Evolutionary conservation across 148 eudicot species (phyloP).

Genomic region (Limonium bicolor): DNA sequence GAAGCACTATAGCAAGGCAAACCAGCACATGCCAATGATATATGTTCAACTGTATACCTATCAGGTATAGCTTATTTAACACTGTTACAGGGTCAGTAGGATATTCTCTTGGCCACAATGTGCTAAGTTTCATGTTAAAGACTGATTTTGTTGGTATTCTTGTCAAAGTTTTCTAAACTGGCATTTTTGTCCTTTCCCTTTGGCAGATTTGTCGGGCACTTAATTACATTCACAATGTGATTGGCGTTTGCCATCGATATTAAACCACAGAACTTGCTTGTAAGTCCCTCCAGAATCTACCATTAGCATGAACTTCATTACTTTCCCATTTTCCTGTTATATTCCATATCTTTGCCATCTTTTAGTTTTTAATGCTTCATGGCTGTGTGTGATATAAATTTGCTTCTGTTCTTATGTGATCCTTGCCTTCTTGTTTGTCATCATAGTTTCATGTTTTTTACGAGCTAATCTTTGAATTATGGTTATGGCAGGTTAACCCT

Average conservation of each 20-base stretch:
- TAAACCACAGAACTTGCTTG: constrained; percentile 90
- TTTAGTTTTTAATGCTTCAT: background rate
- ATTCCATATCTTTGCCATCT: background rate
- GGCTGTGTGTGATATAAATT: no score
- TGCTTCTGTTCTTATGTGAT: background rate
- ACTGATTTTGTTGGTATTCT: background rate
- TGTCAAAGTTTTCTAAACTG: no score
- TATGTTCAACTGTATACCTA: constrained; percentile 67
- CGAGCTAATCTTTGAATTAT: background rate
- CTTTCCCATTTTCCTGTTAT: background rate
- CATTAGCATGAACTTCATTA: no score
- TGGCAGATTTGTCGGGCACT: constrained; percentile 79
- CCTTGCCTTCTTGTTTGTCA: background rate
- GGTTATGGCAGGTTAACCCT: constrained; percentile 52
- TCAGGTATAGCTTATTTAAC: constrained; percentile 30
- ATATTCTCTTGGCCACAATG: no score
- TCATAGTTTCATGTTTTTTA: background rate
- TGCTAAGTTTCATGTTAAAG: no score
- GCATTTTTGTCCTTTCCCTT: background rate
- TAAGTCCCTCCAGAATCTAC: constrained; percentile 30
- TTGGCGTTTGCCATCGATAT: constrained; percentile 96
- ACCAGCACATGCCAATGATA: constrained; percentile 63
- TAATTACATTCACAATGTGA: constrained; percentile 66
- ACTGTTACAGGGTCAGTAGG: no score
- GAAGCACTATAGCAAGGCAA: constrained; percentile 46